Percentiles rank a stretch among this genome's conserved stretches.
Evolutionary conservation across 495 filamentous ascomycete genomes (phyloP).

Genomic region (Penicillium daleae): DNA sequence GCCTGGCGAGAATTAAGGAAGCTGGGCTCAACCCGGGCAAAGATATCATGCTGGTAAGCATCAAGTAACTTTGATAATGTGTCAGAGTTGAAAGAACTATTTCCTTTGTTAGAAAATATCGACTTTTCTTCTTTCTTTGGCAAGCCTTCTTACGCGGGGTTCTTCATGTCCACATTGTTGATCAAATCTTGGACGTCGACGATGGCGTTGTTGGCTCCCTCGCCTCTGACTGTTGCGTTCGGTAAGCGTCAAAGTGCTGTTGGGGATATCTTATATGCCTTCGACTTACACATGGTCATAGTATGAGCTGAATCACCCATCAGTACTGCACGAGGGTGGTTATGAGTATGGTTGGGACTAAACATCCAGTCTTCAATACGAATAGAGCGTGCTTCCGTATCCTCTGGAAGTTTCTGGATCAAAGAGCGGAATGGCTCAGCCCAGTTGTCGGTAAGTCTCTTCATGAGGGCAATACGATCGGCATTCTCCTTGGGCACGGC

Average conservation of each 20-base stretch:
- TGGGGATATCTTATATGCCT: neutral
- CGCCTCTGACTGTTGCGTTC: constrained; percentile 58
- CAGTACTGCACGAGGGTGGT: constrained; percentile 48
- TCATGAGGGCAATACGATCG: constrained; percentile 55
- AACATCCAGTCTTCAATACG: constrained; percentile 60
- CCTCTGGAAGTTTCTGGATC: constrained; percentile 49
- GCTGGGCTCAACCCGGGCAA: constrained; percentile 51
- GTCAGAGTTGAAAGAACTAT: constrained; percentile 18
- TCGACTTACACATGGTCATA: constrained; percentile 60
- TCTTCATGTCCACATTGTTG: constrained; percentile 25
- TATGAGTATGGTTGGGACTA: constrained; percentile 27
- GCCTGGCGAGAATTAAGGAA: constrained; percentile 61
- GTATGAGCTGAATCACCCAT: constrained; percentile 59
- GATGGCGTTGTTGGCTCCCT: constrained; percentile 64
- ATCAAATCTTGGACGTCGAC: constrained; percentile 52
- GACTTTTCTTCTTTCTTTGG: neutral
- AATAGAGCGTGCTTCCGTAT: constrained; percentile 53
- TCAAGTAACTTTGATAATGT: constrained; percentile 38
- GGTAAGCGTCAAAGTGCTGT: no score
- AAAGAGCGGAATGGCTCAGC: constrained; percentile 57
- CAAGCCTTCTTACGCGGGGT: constrained; percentile 10
- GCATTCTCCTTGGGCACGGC: constrained; percentile 43
- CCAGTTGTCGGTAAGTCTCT: constrained; percentile 55
- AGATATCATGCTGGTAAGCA: constrained; percentile 55
- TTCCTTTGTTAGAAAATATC: constrained; percentile 1